Percentiles rank a stretch among this genome's conserved stretches.
Evolutionary conservation across 768 basidiomycete species (phyloP).

Genomic region (Hericium alpestre): DNA sequence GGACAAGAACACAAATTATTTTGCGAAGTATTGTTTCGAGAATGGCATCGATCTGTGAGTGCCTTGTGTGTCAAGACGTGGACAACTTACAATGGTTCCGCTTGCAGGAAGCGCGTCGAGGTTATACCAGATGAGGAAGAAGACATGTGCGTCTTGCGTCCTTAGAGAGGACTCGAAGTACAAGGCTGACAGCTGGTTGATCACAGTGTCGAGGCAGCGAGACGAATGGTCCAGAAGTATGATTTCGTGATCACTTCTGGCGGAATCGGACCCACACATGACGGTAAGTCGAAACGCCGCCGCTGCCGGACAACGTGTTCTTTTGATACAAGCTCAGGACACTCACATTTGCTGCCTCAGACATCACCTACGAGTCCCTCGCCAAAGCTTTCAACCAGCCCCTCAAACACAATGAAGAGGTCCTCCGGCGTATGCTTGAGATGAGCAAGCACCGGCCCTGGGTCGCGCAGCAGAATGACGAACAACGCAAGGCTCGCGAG

Average conservation of each 20-base stretch:
- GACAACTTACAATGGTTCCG: conserved; percentile 11
- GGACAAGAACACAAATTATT: conserved; percentile 76
- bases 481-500: conserved; percentile 66
- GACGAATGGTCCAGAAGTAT: conserved; percentile 68
- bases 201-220: conserved; percentile 70
- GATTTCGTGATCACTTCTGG: conserved; percentile 89
- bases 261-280: conserved; percentile 87
- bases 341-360: conserved; percentile 25
- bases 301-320: neutral
- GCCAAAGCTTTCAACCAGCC: conserved; percentile 72
- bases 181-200: neutral
- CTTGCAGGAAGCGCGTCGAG: conserved; percentile 69
- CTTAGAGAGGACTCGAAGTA: neutral
- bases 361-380: conserved; percentile 84
- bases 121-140: conserved; percentile 86
- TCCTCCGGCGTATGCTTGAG: conserved; percentile 59
- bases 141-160: conserved; percentile 25
- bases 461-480: conserved; percentile 51
- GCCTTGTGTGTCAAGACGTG: conserved; percentile 3
- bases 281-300: conserved; percentile 38
- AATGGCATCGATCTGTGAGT: conserved; percentile 70
- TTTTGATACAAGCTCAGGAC: neutral
- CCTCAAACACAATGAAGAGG: conserved; percentile 69
- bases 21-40: conserved; percentile 84
- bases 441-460: conserved; percentile 47